Percentiles rank a stretch among this genome's conserved stretches.
phyloP scores from a whole-genome alignment of 371 early-diverging fungal species.

The Blyttiomyces sp. region DNA sequence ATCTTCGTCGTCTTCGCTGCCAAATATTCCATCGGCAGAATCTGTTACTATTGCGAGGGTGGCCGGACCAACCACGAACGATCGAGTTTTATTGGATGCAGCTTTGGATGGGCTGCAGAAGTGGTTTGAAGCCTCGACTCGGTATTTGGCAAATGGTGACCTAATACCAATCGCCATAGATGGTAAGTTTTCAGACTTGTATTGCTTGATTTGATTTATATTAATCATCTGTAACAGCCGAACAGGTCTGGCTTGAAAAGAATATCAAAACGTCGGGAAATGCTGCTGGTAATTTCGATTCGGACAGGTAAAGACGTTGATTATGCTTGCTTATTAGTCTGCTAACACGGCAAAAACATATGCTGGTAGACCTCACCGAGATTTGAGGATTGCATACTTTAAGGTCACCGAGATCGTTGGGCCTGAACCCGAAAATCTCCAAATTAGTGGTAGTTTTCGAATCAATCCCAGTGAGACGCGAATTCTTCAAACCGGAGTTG shows the following conservation, averaged over 20 bases:
- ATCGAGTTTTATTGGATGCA: slow-evolving; percentile 61
- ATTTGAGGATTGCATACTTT: slow-evolving; percentile 57
- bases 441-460: not conserved
- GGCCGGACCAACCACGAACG: slow-evolving; percentile 69
- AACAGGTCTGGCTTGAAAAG: too few species aligned
- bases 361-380: too few species aligned
- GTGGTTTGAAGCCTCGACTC: not conserved
- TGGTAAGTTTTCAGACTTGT: too few species aligned
- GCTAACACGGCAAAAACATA: too few species aligned
- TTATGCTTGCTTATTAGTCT: too few species aligned
- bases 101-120: slow-evolving; percentile 50
- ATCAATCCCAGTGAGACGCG: not conserved
- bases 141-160: slow-evolving; percentile 3
- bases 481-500: slow-evolving; percentile 47
- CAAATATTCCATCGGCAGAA: slow-evolving; percentile 11
- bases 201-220: too few species aligned
- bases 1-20: too few species aligned
- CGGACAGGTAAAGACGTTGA: too few species aligned
- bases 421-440: not conserved
- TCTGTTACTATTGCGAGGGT: slow-evolving; percentile 72
- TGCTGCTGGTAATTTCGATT: too few species aligned
- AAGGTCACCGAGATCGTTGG: slow-evolving; percentile 44
- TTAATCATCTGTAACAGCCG: too few species aligned
- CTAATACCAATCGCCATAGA: too few species aligned
- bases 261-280: too few species aligned